These are phyloP conservation scores for Blastomyces parvus DNA, from an alignment of 2,329 filamentous ascomycete genomes.

Conservation along the genomic window DNA sequence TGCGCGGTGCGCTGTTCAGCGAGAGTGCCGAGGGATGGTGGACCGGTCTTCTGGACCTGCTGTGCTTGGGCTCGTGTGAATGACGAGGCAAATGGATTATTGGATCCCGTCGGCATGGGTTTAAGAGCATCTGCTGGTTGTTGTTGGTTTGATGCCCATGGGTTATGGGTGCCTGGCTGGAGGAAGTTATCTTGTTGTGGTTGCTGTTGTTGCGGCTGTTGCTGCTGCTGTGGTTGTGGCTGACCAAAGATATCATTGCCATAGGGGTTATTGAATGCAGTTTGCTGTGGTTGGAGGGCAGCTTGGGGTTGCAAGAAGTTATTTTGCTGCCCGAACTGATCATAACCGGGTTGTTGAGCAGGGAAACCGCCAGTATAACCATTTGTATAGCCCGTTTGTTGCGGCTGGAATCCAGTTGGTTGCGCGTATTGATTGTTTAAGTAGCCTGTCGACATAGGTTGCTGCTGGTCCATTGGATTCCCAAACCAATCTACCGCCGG, in stretches of 20 bases:
- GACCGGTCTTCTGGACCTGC: constrained; percentile 43
- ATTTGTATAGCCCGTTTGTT: constrained; percentile 58
- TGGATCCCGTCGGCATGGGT: constrained; percentile 84
- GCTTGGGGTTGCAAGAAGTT: constrained; percentile 35
- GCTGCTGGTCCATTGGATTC: constrained; percentile 77
- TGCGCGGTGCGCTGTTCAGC: constrained; percentile 74
- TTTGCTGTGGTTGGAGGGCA: constrained; percentile 50
- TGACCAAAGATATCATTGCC: constrained; percentile 39
- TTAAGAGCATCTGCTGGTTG: constrained; percentile 55
- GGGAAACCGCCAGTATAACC: constrained; percentile 61
- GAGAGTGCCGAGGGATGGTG: constrained; percentile 64
- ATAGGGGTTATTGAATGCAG: constrained; percentile 53
- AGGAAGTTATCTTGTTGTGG: constrained; percentile 51
- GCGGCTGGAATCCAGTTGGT: constrained; percentile 58
- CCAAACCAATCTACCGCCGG: constrained; percentile 94
- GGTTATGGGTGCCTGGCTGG: constrained; percentile 83
- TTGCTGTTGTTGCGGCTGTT: constrained; percentile 41
- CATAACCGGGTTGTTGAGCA: constrained; percentile 59
- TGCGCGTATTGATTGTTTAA: constrained; percentile 63
- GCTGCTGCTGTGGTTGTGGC: constrained; percentile 36
- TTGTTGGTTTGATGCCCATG: constrained; percentile 64
- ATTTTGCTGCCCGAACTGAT: constrained; percentile 41
- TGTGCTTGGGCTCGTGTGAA: constrained; percentile 51
- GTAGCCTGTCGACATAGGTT: constrained; percentile 58
- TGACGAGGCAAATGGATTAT: constrained; percentile 88